Evolutionary conservation across 1,284 basidiomycete genomes (phyloP), one percentile per base, ranked within the genome.

Genomic region (Ganoderma resinaceum): DNA sequence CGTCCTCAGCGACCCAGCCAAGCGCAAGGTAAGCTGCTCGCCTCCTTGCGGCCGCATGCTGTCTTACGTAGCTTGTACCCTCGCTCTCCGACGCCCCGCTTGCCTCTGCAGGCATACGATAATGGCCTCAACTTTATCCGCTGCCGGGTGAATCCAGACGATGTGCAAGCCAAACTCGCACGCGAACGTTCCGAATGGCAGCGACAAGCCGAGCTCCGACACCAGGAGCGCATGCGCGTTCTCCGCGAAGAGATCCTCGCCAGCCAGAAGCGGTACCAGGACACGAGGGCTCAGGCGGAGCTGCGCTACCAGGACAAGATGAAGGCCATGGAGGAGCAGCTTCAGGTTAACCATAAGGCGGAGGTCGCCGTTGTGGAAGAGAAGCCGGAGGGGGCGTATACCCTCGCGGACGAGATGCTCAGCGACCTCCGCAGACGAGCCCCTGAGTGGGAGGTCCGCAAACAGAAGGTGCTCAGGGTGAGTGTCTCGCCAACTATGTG

Each of bases 151-250:
- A 68, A 70, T 60, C 66, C 70, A 33, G 73, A 74, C 26, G 79
- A 79, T 42, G 83, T 84, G 53, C 84, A 85, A 67, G 79, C 81
- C 33, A 82, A 77, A 35, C 83, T 87, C n/a, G 82, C 83, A 65
- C 83, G 83, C 60, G 89, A 91, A 40, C 84, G 90, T 61, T 84
- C 85, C 58, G 86, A 86, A 73, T 91, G 90, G 90, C 87, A 87
- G 7, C 82, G 80, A 3, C 82, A 84, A 73, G 83, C 84, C 53
- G 83, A 85, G 69, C 82, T 86, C 68, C 76, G 83, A 61, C 80
- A 81, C 65, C 78, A 85, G 75, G 78, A 84, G 74, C 81, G 87
- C 73, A 78, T 85, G 74, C 80, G 80, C 11, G 78, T 77, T n/a
- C 76, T 83, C 38, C 78, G 76, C 38, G 77, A 80, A 70, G 75